These are phyloP conservation scores for Nadsonia starkeyi-henricii DNA, from an alignment of 1,139 yeast genomes.

Conservation along the genomic window DNA sequence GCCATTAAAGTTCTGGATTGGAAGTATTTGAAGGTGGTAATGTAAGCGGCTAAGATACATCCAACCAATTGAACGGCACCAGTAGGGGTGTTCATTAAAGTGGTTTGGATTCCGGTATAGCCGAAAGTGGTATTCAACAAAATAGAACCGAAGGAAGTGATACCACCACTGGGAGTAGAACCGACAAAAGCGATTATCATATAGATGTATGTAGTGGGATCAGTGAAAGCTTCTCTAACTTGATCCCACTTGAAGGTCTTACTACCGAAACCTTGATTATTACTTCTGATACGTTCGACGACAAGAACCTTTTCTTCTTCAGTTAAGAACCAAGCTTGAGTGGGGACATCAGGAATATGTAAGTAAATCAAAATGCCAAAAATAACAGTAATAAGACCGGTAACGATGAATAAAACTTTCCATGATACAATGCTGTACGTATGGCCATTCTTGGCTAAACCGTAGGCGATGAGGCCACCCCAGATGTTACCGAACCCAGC, in stretches of 20 bases:
- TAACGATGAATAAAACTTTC: slow-evolving; percentile 35
- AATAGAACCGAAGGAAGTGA: slow-evolving; percentile 11
- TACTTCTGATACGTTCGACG: slow-evolving; percentile 35
- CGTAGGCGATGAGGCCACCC: slow-evolving; percentile 44
- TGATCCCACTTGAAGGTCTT: slow-evolving; percentile 36
- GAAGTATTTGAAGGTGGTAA: slow-evolving; percentile 10
- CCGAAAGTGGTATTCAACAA: slow-evolving; percentile 12
- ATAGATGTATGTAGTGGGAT: slow-evolving; percentile 33
- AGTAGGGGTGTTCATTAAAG: slow-evolving; percentile 13
- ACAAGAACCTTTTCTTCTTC: slow-evolving; percentile 37
- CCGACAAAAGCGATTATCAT: slow-evolving; percentile 14
- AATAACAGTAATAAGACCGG: slow-evolving; percentile 34
- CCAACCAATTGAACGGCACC: slow-evolving; percentile 10
- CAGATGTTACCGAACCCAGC: slow-evolving; percentile 43
- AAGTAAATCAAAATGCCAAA: slow-evolving; percentile 35
- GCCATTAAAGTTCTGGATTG: slow-evolving; percentile 7
- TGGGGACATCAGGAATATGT: slow-evolving; percentile 39
- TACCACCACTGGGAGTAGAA: slow-evolving; percentile 18
- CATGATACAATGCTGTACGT: slow-evolving; percentile 29
- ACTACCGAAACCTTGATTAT: slow-evolving; percentile 35
- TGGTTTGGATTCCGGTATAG: slow-evolving; percentile 10
- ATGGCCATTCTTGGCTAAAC: slow-evolving; percentile 26
- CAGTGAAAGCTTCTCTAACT: slow-evolving; percentile 26
- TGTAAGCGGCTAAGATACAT: slow-evolving; percentile 9
- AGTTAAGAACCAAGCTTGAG: slow-evolving; percentile 38